Conservation (phyloP, 139 green algal species). For the Marvania coccoides region DNA sequence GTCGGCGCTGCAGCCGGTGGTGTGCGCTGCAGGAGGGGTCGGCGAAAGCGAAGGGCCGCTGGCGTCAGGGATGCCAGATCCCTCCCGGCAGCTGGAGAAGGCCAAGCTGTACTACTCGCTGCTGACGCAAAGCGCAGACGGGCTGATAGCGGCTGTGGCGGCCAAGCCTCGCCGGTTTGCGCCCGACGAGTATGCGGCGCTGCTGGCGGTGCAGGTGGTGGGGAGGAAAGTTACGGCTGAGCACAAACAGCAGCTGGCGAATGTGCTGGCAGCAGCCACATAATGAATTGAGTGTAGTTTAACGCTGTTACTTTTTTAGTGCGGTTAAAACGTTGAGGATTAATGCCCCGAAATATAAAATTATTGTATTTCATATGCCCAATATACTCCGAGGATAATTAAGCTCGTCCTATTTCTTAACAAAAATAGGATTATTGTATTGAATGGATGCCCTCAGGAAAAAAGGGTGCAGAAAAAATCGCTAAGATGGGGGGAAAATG, state of each 20-base stretch:
- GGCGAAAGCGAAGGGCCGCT: neutral
- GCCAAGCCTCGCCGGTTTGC: constrained; percentile 43
- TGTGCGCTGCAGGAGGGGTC: neutral
- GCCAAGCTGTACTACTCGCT: constrained; percentile 42
- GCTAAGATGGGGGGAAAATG: no score
- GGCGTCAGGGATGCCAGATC: neutral
- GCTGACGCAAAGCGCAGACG: constrained; percentile 33
- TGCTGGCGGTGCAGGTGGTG: constrained; percentile 35
- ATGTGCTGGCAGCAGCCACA: constrained; percentile 2
- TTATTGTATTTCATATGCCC: no score
- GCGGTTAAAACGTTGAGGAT: no score
- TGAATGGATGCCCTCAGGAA: no score
- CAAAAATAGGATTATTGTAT: no score
- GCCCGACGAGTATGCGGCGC: constrained; percentile 42
- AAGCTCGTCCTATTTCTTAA: no score
- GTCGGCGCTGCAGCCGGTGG: constrained; percentile 39
- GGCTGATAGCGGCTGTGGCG: constrained; percentile 33
- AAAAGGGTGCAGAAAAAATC: no score
- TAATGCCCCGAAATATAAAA: no score
- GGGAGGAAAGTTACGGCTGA: neutral
- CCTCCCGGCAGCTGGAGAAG: neutral
- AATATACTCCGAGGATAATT: no score
- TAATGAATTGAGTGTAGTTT: no score
- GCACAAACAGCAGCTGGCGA: constrained; percentile 7
- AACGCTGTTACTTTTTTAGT: no score